phyloP scores from a whole-genome alignment of 1,139 yeast species.

The Yamadazyma spencermartinsiae region DNA sequence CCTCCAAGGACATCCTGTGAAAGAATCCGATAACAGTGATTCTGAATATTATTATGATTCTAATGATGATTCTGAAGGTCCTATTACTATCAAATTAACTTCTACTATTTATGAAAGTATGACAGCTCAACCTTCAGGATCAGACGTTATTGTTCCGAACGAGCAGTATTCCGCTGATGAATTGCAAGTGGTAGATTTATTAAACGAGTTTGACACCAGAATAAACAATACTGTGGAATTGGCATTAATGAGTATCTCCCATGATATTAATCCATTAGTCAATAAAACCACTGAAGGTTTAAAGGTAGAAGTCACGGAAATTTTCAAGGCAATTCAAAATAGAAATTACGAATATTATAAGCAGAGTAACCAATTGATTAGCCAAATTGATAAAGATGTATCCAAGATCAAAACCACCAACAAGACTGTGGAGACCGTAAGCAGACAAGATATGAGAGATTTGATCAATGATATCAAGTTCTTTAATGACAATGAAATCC shows the following conservation, averaged over 20 bases:
- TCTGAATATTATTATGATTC: conserved; percentile 10
- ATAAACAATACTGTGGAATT: conserved; percentile 43
- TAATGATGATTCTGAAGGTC: conserved; percentile 21
- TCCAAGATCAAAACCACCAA: conserved; percentile 44
- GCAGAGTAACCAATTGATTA: conserved; percentile 45
- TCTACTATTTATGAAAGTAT: conserved; percentile 30
- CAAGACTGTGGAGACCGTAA: conserved; percentile 33
- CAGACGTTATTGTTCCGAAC: conserved; percentile 1
- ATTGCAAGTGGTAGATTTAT: conserved; percentile 19
- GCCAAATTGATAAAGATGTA: conserved; percentile 50
- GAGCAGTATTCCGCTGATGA: conserved; percentile 18
- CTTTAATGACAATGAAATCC: conserved; percentile 32
- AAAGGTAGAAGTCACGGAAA: conserved; percentile 37
- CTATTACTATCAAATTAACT: conserved; percentile 27
- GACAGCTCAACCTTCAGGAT: conserved; percentile 2
- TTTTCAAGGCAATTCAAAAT: conserved; percentile 44
- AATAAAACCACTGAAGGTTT: conserved; percentile 30
- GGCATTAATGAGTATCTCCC: conserved; percentile 42
- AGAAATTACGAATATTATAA: conserved; percentile 46
- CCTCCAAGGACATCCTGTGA: neutral
- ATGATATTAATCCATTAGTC: conserved; percentile 40
- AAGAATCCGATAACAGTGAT: neutral
- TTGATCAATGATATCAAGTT: conserved; percentile 41
- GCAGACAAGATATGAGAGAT: conserved; percentile 62
- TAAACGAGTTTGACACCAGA: conserved; percentile 33